Evolutionary conservation across 768 basidiomycete species (phyloP).

Genomic region (Tulasnella sp.): DNA sequence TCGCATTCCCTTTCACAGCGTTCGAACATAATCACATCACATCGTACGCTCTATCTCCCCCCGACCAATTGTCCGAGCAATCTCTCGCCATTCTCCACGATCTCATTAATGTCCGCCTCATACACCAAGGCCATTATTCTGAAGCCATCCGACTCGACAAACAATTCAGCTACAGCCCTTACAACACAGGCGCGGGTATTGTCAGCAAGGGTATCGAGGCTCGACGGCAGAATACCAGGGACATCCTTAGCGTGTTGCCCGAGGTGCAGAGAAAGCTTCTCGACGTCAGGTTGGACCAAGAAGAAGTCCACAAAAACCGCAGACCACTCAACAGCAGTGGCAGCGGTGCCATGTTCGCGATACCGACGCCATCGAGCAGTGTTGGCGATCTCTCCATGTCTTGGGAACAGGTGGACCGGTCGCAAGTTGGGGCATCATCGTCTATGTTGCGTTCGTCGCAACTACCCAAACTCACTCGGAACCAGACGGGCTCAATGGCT

Average conservation of each 20-base stretch:
- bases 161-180: conserved; percentile 34
- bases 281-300: conserved; percentile 43
- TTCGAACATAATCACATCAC: conserved; percentile 53
- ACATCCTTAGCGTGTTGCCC: conserved; percentile 52
- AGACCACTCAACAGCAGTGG: background rate
- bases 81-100: conserved; percentile 56
- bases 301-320: background rate
- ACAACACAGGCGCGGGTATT: conserved; percentile 26
- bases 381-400: conserved; percentile 39
- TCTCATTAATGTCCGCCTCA: conserved; percentile 63
- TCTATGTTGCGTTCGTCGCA: no score
- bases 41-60: conserved; percentile 44
- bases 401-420: conserved; percentile 50
- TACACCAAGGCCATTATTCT: conserved; percentile 55
- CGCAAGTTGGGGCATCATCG: background rate
- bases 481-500: background rate
- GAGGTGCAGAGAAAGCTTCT: conserved; percentile 48
- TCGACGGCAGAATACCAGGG: conserved; percentile 46
- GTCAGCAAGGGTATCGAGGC: conserved; percentile 13
- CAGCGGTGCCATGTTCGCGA: conserved; percentile 17
- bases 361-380: conserved; percentile 10
- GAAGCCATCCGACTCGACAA: conserved; percentile 70
- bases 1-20: conserved; percentile 50
- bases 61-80: conserved; percentile 34
- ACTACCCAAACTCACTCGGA: no score